Conservation (phyloP, 108 stramenopile species). For the Stephanodiscus triporus region DNA sequence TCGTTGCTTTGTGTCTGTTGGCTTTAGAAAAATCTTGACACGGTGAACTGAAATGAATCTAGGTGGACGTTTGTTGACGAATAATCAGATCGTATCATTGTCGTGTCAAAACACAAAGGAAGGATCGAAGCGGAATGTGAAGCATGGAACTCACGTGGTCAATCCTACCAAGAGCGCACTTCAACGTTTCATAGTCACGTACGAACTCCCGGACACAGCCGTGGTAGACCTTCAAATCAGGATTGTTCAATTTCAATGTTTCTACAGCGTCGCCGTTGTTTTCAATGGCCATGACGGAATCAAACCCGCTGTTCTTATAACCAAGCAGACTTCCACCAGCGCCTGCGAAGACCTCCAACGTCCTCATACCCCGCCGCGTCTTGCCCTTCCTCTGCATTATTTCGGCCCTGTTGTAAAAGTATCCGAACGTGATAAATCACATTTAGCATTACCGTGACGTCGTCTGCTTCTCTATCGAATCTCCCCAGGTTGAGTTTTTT, state of each 20-base stretch:
- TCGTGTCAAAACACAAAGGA: background rate
- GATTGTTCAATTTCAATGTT: constrained; percentile 42
- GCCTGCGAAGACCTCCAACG: constrained; percentile 57
- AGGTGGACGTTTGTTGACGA: background rate
- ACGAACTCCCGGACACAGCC: constrained; percentile 32
- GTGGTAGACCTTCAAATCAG: constrained; percentile 14
- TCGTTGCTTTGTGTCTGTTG: constrained; percentile 30
- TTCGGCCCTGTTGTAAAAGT: constrained; percentile 28
- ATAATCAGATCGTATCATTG: background rate
- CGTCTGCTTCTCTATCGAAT: constrained; percentile 11
- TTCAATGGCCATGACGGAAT: constrained; percentile 43
- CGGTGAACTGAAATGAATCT: constrained; percentile 41
- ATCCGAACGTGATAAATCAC: constrained; percentile 45
- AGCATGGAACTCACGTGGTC: constrained; percentile 26
- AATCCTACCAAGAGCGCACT: constrained; percentile 28
- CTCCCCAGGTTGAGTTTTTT: constrained; percentile 18
- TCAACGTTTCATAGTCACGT: constrained; percentile 15
- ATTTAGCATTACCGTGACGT: constrained; percentile 20
- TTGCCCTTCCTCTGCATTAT: constrained; percentile 1
- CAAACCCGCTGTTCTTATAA: constrained; percentile 38
- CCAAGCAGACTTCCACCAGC: constrained; percentile 52
- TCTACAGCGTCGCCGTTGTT: constrained; percentile 37
- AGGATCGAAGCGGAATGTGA: background rate
- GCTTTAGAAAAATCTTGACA: constrained; percentile 54
- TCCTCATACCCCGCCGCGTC: constrained; percentile 9